Evolutionary conservation across 805 yeast species (phyloP).

Genomic region (Myxozyma monticola): DNA sequence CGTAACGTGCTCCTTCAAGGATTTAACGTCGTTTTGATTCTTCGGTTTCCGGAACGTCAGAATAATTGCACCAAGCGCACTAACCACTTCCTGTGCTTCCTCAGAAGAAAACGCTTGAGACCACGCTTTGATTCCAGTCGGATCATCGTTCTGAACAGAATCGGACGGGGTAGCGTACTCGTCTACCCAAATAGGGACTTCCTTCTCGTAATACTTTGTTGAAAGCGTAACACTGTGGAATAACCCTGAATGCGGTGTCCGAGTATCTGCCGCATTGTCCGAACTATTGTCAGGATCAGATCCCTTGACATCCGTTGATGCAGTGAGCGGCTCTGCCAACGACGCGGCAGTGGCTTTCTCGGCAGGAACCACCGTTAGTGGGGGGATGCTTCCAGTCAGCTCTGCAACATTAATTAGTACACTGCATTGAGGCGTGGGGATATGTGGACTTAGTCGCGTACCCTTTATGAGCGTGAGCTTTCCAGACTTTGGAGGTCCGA

Average conservation of each 20-base stretch:
- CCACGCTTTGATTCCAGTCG: constrained; percentile 35
- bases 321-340: not conserved
- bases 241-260: constrained; percentile 36
- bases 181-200: constrained; percentile 41
- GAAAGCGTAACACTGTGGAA: constrained; percentile 32
- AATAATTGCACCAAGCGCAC: constrained; percentile 41
- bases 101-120: constrained; percentile 35
- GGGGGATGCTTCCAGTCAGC: constrained; percentile 8
- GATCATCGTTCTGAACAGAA: constrained; percentile 32
- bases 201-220: constrained; percentile 40
- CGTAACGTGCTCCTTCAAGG: constrained; percentile 11
- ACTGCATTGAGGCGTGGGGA: not conserved
- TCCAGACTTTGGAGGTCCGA: constrained; percentile 41
- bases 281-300: not conserved
- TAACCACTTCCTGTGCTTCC: constrained; percentile 42
- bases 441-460: constrained; percentile 5
- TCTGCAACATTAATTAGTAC: not conserved
- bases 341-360: not conserved
- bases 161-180: constrained; percentile 36
- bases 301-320: not conserved
- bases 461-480: constrained; percentile 38
- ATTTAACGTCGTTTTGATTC: constrained; percentile 14
- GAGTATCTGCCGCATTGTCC: not conserved
- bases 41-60: constrained; percentile 34
- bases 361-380: not conserved